Base-by-base conservation (phyloP, 2,329 filamentous ascomycete species). In the Fulvia fulva region DNA sequence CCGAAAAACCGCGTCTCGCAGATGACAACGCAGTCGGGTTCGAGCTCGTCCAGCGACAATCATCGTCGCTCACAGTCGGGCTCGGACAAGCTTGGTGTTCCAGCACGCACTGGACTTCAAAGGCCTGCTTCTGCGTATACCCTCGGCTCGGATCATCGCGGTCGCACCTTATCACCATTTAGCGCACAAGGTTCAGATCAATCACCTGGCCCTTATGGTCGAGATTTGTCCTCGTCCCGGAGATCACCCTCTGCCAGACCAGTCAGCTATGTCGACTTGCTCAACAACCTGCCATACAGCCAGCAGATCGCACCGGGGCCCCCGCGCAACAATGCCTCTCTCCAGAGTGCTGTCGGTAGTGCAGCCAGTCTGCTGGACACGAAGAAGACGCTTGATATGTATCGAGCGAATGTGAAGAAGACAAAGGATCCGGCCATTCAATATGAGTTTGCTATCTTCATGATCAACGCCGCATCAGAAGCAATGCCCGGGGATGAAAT, bases 301-400 rank as follows among this genome's bases (percentile, higher is more conserved):
- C 91, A 95, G 73, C 90, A 90, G 57, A 85, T 76, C 73, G 90
- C 76, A 68, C 90, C 77, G 70, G 77, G 78, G 6, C 75, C 79
- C 37, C 78, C 83, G 26, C 81, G 96, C 59, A 90, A 95, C 74
- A 97, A 97, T 71, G 86, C 88, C 11, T 83, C 88, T 62, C 78
- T 99, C 51, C 87, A 90, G 60, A 86, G 82, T 56, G 87, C 84
- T 16, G 87, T 99, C 23, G 94, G 94, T 46, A 88, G 85, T 70
- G 96, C 96, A 77, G 93, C 93, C 3, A 96, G 92, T 21, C 81
- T 99, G 12, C 83, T 99, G 28, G 92, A 91, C 69, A 88, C 90
- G 32, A 90, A 93, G 71, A 92, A 97, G 76, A 99, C 94, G 1
- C 83, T 99, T 51, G 92, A 97, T 56, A 97, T 97, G 93, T 99